Percentiles rank a stretch among this genome's conserved stretches.
Conservation (phyloP, 345 rosid species). For the Sonneratia caseolaris region DNA sequence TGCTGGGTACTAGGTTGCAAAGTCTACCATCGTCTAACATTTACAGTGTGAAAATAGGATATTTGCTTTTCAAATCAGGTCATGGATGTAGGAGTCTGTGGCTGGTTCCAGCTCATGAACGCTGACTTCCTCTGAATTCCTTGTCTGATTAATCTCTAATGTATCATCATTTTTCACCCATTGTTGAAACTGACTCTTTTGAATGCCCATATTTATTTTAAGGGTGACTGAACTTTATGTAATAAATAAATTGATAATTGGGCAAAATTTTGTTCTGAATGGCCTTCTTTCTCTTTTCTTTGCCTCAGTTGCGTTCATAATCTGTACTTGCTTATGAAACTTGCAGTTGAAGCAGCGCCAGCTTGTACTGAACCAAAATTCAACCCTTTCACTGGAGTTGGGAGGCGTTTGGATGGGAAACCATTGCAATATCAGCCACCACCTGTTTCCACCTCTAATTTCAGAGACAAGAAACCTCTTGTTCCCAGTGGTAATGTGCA, state of each 20-base stretch:
- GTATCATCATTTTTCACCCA: neutral
- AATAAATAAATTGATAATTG: no score
- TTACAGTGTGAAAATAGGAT: neutral
- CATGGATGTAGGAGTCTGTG: neutral
- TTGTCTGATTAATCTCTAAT: neutral
- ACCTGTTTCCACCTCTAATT: conserved; percentile 29
- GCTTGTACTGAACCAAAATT: conserved; percentile 59
- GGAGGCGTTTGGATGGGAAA: conserved; percentile 87
- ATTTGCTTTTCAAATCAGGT: neutral
- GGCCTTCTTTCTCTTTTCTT: no score
- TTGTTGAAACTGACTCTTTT: neutral
- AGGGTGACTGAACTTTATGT: no score
- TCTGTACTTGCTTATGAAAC: neutral
- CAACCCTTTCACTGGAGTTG: conserved; percentile 70
- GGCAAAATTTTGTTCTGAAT: no score
- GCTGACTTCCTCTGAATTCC: neutral
- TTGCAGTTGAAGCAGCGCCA: conserved; percentile 55
- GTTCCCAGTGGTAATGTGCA: conserved; percentile 35
- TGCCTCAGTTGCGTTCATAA: neutral
- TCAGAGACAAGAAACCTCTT: conserved; percentile 46
- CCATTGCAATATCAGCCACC: conserved; percentile 39
- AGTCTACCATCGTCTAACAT: neutral
- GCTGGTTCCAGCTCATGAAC: neutral
- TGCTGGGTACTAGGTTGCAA: neutral
- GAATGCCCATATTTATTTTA: no score